These are phyloP conservation scores for Fusarium armeniacum DNA, from an alignment of 2,329 filamentous ascomycete genomes.

Conservation along the genomic window DNA sequence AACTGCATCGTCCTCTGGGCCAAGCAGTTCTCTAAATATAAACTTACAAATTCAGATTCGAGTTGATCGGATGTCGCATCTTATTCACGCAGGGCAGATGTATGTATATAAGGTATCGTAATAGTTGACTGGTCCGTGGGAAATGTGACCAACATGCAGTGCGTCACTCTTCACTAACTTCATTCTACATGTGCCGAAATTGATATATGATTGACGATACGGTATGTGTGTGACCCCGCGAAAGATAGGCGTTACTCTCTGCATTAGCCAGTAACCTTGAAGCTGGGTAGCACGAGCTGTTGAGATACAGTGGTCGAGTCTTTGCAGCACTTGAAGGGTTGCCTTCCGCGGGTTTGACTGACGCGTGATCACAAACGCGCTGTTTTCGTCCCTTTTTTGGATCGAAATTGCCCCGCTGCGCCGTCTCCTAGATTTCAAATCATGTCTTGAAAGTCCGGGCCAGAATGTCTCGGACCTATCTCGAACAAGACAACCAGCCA, in stretches of 20 bases:
- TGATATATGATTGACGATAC: background rate
- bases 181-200: background rate
- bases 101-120: background rate
- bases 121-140: background rate
- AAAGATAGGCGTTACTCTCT: background rate
- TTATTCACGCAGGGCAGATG: background rate
- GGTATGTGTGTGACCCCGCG: background rate
- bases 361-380: background rate
- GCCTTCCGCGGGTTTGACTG: background rate
- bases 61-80: background rate
- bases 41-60: background rate
- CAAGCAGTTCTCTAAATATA: background rate
- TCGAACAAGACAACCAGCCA: slow-evolving; percentile 5
- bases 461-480: slow-evolving; percentile 24
- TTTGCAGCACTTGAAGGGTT: background rate
- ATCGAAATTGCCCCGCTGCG: slow-evolving; percentile 2
- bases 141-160: background rate
- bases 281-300: background rate
- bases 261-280: background rate
- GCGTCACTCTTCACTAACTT: background rate
- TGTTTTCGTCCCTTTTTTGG: slow-evolving; percentile 4
- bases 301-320: slow-evolving; percentile 4
- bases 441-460: slow-evolving; percentile 9
- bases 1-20: background rate
- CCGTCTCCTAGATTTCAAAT: slow-evolving; percentile 10